phyloP scores from a whole-genome alignment of 2,329 filamentous ascomycete genomes.

The Xylariaceae sp. region DNA sequence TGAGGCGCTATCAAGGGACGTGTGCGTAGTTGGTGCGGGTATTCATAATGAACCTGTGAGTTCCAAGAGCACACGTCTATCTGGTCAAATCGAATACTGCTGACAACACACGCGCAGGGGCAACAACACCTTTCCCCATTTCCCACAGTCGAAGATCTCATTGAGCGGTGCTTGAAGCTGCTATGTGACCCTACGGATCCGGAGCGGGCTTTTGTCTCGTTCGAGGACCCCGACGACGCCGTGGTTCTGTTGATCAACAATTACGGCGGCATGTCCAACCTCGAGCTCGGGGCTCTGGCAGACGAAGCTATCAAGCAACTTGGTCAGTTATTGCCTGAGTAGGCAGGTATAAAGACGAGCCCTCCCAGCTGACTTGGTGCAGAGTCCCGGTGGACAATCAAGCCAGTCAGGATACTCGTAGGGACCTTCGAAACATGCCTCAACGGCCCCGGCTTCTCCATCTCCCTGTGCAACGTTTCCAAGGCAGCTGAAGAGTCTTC shows the following conservation, averaged over 20 bases:
- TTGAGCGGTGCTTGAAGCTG: slow-evolving; percentile 42
- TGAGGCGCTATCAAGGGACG: slow-evolving; percentile 32
- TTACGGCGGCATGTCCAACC: slow-evolving; percentile 45
- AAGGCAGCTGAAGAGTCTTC: slow-evolving; percentile 20
- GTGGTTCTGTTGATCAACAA: slow-evolving; percentile 50
- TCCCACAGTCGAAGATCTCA: slow-evolving; percentile 31
- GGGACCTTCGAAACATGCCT: slow-evolving; percentile 44
- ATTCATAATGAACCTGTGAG: slow-evolving; percentile 41
- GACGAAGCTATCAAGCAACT: slow-evolving; percentile 28
- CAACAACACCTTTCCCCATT: slow-evolving; percentile 31
- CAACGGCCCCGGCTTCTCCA: slow-evolving; percentile 48
- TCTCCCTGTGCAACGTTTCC: slow-evolving; percentile 45
- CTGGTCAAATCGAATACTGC: not conserved
- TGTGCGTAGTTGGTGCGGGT: slow-evolving; percentile 42
- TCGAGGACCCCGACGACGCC: slow-evolving; percentile 32
- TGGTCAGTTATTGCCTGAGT: not conserved
- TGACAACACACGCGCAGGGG: slow-evolving; percentile 11
- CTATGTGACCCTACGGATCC: slow-evolving; percentile 43
- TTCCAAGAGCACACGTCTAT: slow-evolving; percentile 5
- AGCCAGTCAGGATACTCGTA: slow-evolving; percentile 37
- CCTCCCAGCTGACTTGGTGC: not conserved
- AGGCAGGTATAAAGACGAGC: not conserved
- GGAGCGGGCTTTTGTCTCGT: slow-evolving; percentile 45
- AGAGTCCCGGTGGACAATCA: slow-evolving; percentile 39
- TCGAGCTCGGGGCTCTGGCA: slow-evolving; percentile 48